phyloP scores from a whole-genome alignment of 2,329 filamentous ascomycete genomes.

The Periconia sp. region DNA sequence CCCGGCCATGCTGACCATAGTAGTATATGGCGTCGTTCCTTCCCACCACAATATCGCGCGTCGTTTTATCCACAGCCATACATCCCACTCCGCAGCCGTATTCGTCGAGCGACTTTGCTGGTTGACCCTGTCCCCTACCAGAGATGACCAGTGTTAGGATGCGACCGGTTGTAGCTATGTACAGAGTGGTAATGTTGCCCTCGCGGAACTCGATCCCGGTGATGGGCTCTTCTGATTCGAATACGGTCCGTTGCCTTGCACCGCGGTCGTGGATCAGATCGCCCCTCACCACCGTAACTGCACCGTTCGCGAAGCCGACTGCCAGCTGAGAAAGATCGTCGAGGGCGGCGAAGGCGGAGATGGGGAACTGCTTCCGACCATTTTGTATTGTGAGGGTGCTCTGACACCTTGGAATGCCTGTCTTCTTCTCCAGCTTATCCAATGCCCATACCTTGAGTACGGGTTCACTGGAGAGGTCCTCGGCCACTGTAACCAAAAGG shows the following conservation, averaged over 20 bases:
- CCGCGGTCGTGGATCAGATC: constrained; percentile 95
- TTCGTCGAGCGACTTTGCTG: constrained; percentile 86
- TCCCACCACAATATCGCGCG: constrained; percentile 86
- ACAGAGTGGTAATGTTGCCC: constrained; percentile 71
- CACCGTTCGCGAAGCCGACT: constrained; percentile 92
- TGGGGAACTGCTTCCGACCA: constrained; percentile 89
- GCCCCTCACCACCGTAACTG: constrained; percentile 89
- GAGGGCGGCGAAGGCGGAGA: constrained; percentile 85
- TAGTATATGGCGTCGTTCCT: constrained; percentile 95
- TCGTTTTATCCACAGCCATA: constrained; percentile 81
- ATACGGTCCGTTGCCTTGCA: constrained; percentile 89
- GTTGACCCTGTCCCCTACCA: constrained; percentile 84
- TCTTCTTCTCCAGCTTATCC: constrained; percentile 93
- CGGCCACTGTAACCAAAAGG: constrained; percentile 80
- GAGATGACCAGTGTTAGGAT: constrained; percentile 86
- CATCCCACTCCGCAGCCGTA: constrained; percentile 89
- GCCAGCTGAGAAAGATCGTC: constrained; percentile 91
- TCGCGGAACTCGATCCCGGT: constrained; percentile 82
- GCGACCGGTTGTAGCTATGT: constrained; percentile 86
- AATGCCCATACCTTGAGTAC: constrained; percentile 96
- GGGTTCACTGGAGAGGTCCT: constrained; percentile 85
- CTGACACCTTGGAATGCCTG: constrained; percentile 81
- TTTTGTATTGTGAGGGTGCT: constrained; percentile 87
- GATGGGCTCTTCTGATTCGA: constrained; percentile 94
- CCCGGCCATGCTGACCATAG: constrained; percentile 76